Evolutionary conservation across 768 basidiomycete species (phyloP).

Genomic region (Cystobasidiopsis lactophilus): DNA sequence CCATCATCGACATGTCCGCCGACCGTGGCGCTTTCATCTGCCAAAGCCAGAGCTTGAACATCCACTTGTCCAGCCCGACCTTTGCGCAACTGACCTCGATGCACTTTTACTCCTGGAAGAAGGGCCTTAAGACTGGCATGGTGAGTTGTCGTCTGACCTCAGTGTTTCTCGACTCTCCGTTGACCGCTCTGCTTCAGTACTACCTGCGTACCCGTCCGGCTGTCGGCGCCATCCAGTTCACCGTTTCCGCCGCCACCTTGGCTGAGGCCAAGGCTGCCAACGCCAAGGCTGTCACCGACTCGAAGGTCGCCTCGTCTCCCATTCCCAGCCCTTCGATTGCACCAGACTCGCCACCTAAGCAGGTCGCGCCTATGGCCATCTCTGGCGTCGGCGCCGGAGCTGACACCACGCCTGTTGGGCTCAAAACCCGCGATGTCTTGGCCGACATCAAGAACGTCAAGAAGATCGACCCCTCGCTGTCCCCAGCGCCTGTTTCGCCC

Average conservation of each 20-base stretch:
- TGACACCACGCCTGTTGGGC: neutral
- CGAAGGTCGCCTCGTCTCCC: neutral
- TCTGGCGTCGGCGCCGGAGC: constrained; percentile 4
- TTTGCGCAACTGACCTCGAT: constrained; percentile 79
- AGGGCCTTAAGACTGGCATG: constrained; percentile 97
- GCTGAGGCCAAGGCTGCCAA: constrained; percentile 33
- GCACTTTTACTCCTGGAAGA: constrained; percentile 99
- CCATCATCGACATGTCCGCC: constrained; percentile 90
- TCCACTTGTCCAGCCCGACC: constrained; percentile 74
- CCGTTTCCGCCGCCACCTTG: constrained; percentile 60
- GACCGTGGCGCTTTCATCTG: constrained; percentile 97
- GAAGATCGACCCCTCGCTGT: constrained; percentile 20
- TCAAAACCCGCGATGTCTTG: constrained; percentile 1
- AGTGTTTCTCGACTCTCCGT: neutral
- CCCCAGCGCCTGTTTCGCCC: constrained; percentile 2
- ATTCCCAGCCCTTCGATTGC: constrained; percentile 3
- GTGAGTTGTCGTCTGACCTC: neutral
- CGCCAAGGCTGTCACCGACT: neutral
- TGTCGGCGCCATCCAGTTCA: constrained; percentile 92
- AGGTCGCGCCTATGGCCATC: no score
- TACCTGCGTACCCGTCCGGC: constrained; percentile 88
- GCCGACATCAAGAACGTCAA: constrained; percentile 28
- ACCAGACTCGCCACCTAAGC: constrained; percentile 1
- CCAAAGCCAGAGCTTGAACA: constrained; percentile 82
- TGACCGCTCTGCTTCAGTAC: constrained; percentile 19